phyloP scores from a whole-genome alignment of 768 basidiomycete species.

The Pisolithus albus region DNA sequence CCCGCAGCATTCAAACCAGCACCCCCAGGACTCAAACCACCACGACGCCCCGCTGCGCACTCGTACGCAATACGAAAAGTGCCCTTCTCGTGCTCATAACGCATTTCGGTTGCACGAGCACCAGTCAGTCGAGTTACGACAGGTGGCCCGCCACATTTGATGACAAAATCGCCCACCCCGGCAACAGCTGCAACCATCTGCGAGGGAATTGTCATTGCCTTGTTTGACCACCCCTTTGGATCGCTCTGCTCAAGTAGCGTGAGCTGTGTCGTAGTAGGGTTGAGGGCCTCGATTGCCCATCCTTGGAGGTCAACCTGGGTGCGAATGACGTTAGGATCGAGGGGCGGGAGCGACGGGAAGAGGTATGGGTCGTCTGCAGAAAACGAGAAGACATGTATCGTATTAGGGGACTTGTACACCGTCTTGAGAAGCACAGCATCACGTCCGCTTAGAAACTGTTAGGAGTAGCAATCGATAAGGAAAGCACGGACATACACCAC shows the following conservation, averaged over 20 bases:
- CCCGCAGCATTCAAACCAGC: slow-evolving; percentile 15
- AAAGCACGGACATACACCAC: slow-evolving; percentile 57
- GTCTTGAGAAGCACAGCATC: slow-evolving; percentile 90
- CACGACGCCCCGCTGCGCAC: slow-evolving; percentile 45
- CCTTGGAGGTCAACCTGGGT: slow-evolving; percentile 98
- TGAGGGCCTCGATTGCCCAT: slow-evolving; percentile 94
- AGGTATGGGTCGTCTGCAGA: slow-evolving; percentile 86
- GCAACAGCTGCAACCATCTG: slow-evolving; percentile 87
- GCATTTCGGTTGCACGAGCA: slow-evolving; percentile 63
- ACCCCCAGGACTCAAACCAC: slow-evolving; percentile 12
- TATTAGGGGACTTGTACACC: slow-evolving; percentile 92
- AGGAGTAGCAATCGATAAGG: slow-evolving; percentile 7
- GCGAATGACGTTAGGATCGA: slow-evolving; percentile 75
- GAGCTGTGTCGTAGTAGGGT: slow-evolving; percentile 89
- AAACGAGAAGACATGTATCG: slow-evolving; percentile 92
- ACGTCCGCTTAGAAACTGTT: slow-evolving; percentile 52
- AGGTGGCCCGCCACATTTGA: slow-evolving; percentile 93
- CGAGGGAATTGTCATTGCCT: slow-evolving; percentile 80
- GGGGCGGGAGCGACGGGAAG: slow-evolving; percentile 65
- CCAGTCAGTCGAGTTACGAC: slow-evolving; percentile 78
- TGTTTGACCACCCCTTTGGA: slow-evolving; percentile 95
- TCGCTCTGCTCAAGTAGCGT: slow-evolving; percentile 95
- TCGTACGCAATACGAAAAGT: slow-evolving; percentile 83
- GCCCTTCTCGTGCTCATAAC: slow-evolving; percentile 84
- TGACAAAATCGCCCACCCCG: slow-evolving; percentile 91